Conservation (phyloP, 2,329 filamentous ascomycete species). For the Aspergillus neoniger region DNA sequence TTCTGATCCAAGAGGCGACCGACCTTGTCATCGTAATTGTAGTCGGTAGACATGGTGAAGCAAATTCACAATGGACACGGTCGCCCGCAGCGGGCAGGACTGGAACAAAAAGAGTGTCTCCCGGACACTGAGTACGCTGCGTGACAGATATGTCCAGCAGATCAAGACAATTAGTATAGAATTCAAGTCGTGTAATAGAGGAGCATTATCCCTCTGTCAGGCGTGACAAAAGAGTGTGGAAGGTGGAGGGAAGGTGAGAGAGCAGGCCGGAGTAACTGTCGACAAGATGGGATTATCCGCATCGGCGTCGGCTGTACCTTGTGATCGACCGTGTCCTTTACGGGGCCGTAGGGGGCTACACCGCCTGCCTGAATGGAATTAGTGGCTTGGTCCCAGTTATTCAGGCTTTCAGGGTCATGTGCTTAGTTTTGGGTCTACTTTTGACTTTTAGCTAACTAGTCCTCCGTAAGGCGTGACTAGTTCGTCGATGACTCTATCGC, state of each 20-base stretch:
- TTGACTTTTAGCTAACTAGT: neutral
- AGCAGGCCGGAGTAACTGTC: conserved; percentile 18
- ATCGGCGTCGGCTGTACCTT: conserved; percentile 28
- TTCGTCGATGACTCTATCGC: too few species aligned
- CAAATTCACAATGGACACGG: conserved; percentile 34
- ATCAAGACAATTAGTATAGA: conserved; percentile 1
- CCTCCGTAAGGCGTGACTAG: neutral
- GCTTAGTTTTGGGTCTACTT: neutral
- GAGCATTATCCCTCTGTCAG: conserved; percentile 16
- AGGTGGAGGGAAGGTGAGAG: conserved; percentile 7
- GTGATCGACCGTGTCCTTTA: conserved; percentile 45
- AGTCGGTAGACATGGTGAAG: conserved; percentile 75
- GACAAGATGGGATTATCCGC: conserved; percentile 26
- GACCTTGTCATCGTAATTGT: conserved; percentile 95
- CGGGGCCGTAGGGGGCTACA: conserved; percentile 19
- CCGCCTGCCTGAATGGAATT: conserved; percentile 30
- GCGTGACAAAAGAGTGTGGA: conserved; percentile 12
- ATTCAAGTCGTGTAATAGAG: conserved; percentile 8
- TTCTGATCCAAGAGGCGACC: neutral
- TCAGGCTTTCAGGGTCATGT: conserved; percentile 8
- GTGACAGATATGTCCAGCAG: conserved; percentile 7
- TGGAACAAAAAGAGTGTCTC: conserved; percentile 11
- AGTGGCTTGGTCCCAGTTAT: conserved; percentile 9
- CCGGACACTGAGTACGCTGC: conserved; percentile 3
- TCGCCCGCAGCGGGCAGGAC: conserved; percentile 34